phyloP scores from a whole-genome alignment of 768 basidiomycete species.

The Trametes cubensis region DNA sequence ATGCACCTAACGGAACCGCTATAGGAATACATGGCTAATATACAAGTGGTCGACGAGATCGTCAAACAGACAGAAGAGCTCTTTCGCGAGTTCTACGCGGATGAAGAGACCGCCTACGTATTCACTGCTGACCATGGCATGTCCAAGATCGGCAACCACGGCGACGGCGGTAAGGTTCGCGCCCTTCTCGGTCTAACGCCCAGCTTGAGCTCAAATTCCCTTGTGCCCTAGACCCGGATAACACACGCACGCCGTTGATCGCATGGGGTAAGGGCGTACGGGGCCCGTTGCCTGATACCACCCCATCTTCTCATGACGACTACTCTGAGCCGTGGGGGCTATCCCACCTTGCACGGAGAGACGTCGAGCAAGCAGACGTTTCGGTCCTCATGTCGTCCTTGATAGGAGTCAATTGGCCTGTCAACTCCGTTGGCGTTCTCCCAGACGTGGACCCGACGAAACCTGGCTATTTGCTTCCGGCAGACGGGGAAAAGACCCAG shows the following conservation, averaged over 20 bases:
- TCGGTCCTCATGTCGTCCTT: slow-evolving; percentile 77
- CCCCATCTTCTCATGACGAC: slow-evolving; percentile 63
- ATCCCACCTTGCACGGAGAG: slow-evolving; percentile 59
- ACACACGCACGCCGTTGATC: slow-evolving; percentile 82
- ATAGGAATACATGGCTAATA: slow-evolving; percentile 86
- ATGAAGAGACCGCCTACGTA: slow-evolving; percentile 71
- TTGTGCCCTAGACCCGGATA: slow-evolving; percentile 68
- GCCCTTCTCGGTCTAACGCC: neutral
- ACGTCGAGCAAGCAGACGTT: slow-evolving; percentile 85
- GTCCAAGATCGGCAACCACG: slow-evolving; percentile 87
- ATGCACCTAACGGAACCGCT: neutral
- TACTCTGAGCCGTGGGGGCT: slow-evolving; percentile 71
- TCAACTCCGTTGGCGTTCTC: slow-evolving; percentile 80
- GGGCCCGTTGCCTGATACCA: slow-evolving; percentile 59
- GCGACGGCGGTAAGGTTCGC: slow-evolving; percentile 64
- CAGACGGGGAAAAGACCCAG: slow-evolving; percentile 48
- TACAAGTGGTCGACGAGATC: slow-evolving; percentile 75
- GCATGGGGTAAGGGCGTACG: slow-evolving; percentile 83
- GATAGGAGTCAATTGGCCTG: slow-evolving; percentile 74
- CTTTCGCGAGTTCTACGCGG: slow-evolving; percentile 63
- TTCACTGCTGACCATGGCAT: slow-evolving; percentile 93
- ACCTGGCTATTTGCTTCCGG: slow-evolving; percentile 59
- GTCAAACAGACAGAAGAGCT: slow-evolving; percentile 67
- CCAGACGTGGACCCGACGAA: slow-evolving; percentile 68
- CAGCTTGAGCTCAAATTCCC: slow-evolving; percentile 2